Conservation (phyloP, 129 eudicot species). For the Cynara cardunculus region DNA sequence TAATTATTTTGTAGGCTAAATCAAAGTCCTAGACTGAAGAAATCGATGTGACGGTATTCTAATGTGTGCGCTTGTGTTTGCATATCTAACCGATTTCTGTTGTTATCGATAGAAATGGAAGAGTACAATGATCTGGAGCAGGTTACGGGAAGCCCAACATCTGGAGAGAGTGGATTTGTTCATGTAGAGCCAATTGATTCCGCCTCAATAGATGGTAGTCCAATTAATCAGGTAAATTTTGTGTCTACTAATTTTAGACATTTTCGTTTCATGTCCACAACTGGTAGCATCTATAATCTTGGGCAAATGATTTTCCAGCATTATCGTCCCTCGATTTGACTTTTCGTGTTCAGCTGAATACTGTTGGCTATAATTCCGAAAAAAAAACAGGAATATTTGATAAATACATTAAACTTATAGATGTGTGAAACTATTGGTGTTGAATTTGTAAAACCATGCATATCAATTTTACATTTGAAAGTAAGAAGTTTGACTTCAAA, state of each 20-base stretch:
- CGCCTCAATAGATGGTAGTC: constrained; percentile 15
- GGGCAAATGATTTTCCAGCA: neutral
- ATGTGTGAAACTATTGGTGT: neutral
- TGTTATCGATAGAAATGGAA: constrained; percentile 38
- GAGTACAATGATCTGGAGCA: constrained; percentile 28
- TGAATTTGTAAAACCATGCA: neutral
- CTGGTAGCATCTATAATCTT: neutral
- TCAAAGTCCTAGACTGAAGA: neutral
- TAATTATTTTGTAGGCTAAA: neutral
- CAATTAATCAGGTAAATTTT: constrained; percentile 36
- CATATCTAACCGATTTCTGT: neutral
- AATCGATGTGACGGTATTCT: neutral
- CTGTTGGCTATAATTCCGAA: neutral
- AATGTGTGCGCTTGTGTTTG: neutral
- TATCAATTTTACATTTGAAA: neutral
- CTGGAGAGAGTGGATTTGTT: constrained; percentile 26
- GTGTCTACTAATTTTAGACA: neutral
- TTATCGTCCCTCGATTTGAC: neutral
- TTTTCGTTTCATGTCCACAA: neutral
- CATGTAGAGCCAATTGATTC: constrained; percentile 20
- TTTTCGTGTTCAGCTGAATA: neutral
- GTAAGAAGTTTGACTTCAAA: constrained; percentile 10
- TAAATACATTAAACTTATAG: neutral
- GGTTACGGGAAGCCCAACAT: constrained; percentile 19
- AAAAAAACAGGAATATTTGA: neutral